phyloP scores from a whole-genome alignment of 345 rosid species.

The Lumnitzera littorea region DNA sequence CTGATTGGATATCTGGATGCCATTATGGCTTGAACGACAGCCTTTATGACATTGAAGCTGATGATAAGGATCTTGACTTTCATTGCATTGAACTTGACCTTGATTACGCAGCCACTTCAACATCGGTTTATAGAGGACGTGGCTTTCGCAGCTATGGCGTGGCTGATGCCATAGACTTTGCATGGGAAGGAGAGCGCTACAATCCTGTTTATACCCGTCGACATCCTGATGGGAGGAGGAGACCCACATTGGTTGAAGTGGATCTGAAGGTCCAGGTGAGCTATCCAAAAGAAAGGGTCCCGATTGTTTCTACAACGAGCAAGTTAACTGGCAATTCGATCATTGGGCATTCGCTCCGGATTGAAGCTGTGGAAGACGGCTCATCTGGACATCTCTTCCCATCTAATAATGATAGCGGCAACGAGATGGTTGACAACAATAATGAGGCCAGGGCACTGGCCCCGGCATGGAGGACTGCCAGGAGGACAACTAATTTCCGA shows the following conservation, averaged over 20 bases:
- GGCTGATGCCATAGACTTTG: slow-evolving; percentile 51
- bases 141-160: slow-evolving; percentile 26
- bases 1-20: slow-evolving; percentile 28
- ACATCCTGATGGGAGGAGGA: slow-evolving; percentile 31
- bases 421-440: slow-evolving; percentile 38
- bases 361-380: slow-evolving; percentile 69
- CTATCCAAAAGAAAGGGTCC: slow-evolving; percentile 70
- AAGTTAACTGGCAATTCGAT: slow-evolving; percentile 79
- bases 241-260: slow-evolving; percentile 63
- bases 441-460: slow-evolving; percentile 45
- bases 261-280: slow-evolving; percentile 83
- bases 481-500: slow-evolving; percentile 69
- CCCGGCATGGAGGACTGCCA: slow-evolving; percentile 89
- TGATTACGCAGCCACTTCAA: slow-evolving; percentile 31
- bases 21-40: slow-evolving; percentile 16
- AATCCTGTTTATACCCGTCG: slow-evolving; percentile 31
- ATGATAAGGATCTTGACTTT: slow-evolving; percentile 31
- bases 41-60: not conserved
- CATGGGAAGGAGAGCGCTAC: slow-evolving; percentile 40
- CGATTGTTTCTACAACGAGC: slow-evolving; percentile 77
- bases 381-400: slow-evolving; percentile 48
- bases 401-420: slow-evolving; percentile 28
- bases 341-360: slow-evolving; percentile 82
- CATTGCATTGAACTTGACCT: slow-evolving; percentile 29
- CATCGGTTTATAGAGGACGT: slow-evolving; percentile 30